Evolutionary conservation across 176 grass and related monocot species (phyloP).

Genomic region (Lolium rigidum): DNA sequence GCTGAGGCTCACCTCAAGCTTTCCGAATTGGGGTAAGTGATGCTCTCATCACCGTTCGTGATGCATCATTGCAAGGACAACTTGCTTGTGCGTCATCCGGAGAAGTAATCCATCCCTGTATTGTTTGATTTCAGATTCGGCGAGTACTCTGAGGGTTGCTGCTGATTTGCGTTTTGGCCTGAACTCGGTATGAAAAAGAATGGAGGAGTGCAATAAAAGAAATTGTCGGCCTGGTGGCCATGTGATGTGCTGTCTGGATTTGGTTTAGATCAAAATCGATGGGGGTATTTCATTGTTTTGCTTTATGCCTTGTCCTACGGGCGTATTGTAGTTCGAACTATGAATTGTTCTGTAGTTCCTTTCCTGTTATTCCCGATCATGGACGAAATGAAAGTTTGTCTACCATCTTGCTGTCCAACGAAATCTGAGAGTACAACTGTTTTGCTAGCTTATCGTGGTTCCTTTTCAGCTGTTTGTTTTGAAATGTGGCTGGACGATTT

Average conservation of each 20-base stretch:
- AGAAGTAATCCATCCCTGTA: background rate
- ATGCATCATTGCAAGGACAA: background rate
- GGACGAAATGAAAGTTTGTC: background rate
- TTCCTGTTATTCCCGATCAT: background rate
- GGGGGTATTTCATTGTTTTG: background rate
- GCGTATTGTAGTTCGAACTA: constrained; percentile 18
- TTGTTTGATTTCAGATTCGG: constrained; percentile 57
- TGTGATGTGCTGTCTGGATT: constrained; percentile 38
- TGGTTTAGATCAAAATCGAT: background rate
- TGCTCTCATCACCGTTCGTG: background rate
- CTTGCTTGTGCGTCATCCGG: background rate
- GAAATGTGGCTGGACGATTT: background rate
- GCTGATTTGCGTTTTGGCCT: constrained; percentile 27
- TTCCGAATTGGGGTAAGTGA: constrained; percentile 77
- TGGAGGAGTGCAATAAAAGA: constrained; percentile 56
- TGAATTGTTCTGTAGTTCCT: background rate
- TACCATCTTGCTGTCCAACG: background rate
- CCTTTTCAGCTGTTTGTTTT: too few species aligned
- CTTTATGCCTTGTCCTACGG: background rate
- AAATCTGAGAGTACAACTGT: background rate
- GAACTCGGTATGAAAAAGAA: constrained; percentile 16
- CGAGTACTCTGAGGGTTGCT: constrained; percentile 23
- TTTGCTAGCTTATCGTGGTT: background rate
- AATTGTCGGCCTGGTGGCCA: constrained; percentile 32
- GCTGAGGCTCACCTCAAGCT: constrained; percentile 83